These are phyloP conservation scores for Myriosclerotinia scirpicola DNA, from an alignment of 2,329 filamentous ascomycete species.

Conservation along the genomic window DNA sequence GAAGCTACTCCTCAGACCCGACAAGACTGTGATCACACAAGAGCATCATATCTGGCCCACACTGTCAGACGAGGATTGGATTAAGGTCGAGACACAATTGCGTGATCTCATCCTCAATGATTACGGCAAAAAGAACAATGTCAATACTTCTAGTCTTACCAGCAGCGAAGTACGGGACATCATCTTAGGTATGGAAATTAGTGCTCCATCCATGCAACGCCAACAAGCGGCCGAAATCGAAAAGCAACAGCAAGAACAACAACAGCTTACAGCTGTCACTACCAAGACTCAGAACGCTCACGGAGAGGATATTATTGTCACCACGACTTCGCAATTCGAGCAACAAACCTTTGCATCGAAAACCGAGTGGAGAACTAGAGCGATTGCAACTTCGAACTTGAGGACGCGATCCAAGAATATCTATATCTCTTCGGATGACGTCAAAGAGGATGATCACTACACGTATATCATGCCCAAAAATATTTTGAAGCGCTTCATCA, in stretches of 20 bases:
- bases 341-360: constrained; percentile 97
- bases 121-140: constrained; percentile 99
- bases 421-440: constrained; percentile 95
- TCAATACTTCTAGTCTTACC: constrained; percentile 95
- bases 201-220: constrained; percentile 93
- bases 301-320: constrained; percentile 97
- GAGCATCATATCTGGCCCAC: constrained; percentile 99
- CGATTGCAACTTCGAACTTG: constrained; percentile 94
- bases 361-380: constrained; percentile 96
- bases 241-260: constrained; percentile 96
- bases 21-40: constrained; percentile 97
- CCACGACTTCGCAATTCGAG: constrained; percentile 96
- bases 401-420: constrained; percentile 96
- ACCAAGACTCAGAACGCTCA: constrained; percentile 98
- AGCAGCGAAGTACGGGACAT: constrained; percentile 97
- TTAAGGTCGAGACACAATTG: constrained; percentile 97
- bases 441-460: constrained; percentile 80
- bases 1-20: constrained; percentile 88
- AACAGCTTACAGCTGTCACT: constrained; percentile 93
- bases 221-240: constrained; percentile 98
- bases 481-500: constrained; percentile 96
- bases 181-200: constrained; percentile 99
- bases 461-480: constrained; percentile 99
- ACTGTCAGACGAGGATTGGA: constrained; percentile 93
- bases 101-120: constrained; percentile 96